Percentiles rank a stretch among this genome's conserved stretches.
Evolutionary conservation across 75 land plant genomes (phyloP).

Genomic region (Pinus albicaulis): DNA sequence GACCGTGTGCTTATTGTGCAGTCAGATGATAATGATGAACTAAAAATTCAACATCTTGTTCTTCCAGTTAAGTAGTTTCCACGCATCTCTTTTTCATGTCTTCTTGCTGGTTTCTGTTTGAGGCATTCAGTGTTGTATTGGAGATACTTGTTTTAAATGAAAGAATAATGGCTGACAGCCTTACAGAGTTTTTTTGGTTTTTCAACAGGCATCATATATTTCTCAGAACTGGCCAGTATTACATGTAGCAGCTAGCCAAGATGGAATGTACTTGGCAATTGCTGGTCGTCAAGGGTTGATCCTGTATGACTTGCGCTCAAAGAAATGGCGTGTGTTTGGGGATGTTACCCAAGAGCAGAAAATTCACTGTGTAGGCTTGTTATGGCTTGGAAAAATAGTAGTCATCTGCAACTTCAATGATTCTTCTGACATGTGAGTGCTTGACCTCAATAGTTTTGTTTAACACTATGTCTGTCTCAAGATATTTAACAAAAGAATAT

Average conservation of each 20-base stretch:
- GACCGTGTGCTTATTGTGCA: constrained; percentile 91
- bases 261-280: constrained; percentile 94
- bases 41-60: constrained; percentile 81
- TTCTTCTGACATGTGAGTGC: constrained; percentile 66
- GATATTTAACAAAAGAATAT: not conserved
- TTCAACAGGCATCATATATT: constrained; percentile 85
- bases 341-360: constrained; percentile 96
- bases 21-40: constrained; percentile 87
- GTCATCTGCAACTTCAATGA: constrained; percentile 87
- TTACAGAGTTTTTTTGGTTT: not conserved
- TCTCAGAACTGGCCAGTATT: constrained; percentile 91
- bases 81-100: not conserved
- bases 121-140: constrained; percentile 6
- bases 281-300: constrained; percentile 92
- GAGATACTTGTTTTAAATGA: not conserved
- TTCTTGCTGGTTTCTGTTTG: not conserved
- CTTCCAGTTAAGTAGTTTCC: constrained; percentile 71
- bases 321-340: constrained; percentile 96
- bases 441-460: not conserved
- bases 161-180: not conserved
- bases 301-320: constrained; percentile 76
- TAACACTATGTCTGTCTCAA: not conserved
- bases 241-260: constrained; percentile 91
- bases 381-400: constrained; percentile 93
- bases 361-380: constrained; percentile 83